Base-by-base conservation (phyloP, 2,329 filamentous ascomycete species). In the Hyphodiscus sp. region DNA sequence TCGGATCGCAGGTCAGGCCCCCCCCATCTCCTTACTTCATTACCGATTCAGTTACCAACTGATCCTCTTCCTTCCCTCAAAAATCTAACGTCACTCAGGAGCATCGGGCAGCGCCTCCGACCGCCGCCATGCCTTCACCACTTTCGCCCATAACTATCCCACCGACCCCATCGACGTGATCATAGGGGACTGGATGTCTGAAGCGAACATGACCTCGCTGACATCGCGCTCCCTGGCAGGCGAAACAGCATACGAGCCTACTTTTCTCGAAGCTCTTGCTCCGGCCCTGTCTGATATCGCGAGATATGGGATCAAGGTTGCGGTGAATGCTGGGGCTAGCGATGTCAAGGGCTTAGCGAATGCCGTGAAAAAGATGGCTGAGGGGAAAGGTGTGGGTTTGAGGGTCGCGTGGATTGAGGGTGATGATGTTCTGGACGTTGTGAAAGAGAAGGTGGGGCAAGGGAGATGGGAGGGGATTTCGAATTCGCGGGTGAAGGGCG, bases 281-380 rank as follows among this genome's bases (percentile, higher is more conserved):
- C 59, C 59, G 2, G 61, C 59, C 13, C 44, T 81, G 2, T 67
- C 74, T 3, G 62, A 76, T 6, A 68, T 81, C 20, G 70, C 71
- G 1, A 65, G 73, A 48, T 71, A 76, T 52, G 60, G 68, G 0
- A 79, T 80, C 63, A 77, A 76, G 56, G 70, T 80, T 15, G 70
- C 77, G 33, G 69, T 79, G 44, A 81, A 81, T 63, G 78, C 78
- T 3, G 79, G 79, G 2, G 76, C 74, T 2, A 69, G 74, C n/a
- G 76, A 81, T 58, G 76, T 77, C 0, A 68, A 71, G 52, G 50
- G 47, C 1, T 29, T 58, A 41, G 44, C 4, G 15, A 69, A 71
- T 50, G 73, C 70, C 0, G 61, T 81, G 18, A 71, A 73, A 1
- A 20, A 53, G 38, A 43, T 56, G 41, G 42, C 57, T 4, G 38